These are phyloP conservation scores for Sphaerosporella brunnea DNA, from an alignment of 495 filamentous ascomycete genomes.

Conservation along the genomic window DNA sequence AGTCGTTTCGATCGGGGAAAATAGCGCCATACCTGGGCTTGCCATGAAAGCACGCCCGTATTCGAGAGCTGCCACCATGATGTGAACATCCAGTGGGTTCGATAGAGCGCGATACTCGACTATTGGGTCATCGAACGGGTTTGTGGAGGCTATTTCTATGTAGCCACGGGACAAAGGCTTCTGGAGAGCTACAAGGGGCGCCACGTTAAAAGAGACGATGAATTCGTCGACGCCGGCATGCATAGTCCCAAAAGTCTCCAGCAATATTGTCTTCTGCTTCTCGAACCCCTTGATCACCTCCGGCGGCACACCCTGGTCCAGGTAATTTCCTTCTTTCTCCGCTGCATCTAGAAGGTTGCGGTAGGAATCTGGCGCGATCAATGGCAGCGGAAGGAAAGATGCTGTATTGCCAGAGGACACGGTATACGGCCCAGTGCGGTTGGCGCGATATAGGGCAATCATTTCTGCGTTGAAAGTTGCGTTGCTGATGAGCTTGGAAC, in stretches of 20 bases:
- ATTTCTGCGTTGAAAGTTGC: slow-evolving; percentile 29
- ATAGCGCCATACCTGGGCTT: slow-evolving; percentile 26
- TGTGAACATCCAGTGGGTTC: slow-evolving; percentile 29
- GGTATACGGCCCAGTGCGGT: slow-evolving; percentile 27
- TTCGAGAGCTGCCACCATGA: slow-evolving; percentile 28
- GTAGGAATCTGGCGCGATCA: background rate
- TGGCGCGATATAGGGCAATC: slow-evolving; percentile 26
- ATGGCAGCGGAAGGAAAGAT: background rate
- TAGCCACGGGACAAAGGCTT: slow-evolving; percentile 31
- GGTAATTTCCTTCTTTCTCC: slow-evolving; percentile 22
- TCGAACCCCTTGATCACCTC: slow-evolving; percentile 27
- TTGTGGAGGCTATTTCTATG: slow-evolving; percentile 28
- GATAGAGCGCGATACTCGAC: slow-evolving; percentile 28
- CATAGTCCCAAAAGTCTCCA: background rate
- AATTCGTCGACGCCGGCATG: background rate
- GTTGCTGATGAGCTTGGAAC: slow-evolving; percentile 22
- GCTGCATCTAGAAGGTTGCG: background rate
- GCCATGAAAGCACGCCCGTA: slow-evolving; percentile 27
- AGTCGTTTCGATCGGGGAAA: slow-evolving; percentile 8
- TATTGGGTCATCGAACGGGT: slow-evolving; percentile 25
- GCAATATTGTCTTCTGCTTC: slow-evolving; percentile 7
- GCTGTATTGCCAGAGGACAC: slow-evolving; percentile 9
- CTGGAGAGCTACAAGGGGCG: slow-evolving; percentile 2
- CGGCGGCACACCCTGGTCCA: slow-evolving; percentile 24
- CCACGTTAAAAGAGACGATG: background rate